Evolutionary conservation across 495 filamentous ascomycete genomes (phyloP).

Genomic region (Neurospora africana): DNA sequence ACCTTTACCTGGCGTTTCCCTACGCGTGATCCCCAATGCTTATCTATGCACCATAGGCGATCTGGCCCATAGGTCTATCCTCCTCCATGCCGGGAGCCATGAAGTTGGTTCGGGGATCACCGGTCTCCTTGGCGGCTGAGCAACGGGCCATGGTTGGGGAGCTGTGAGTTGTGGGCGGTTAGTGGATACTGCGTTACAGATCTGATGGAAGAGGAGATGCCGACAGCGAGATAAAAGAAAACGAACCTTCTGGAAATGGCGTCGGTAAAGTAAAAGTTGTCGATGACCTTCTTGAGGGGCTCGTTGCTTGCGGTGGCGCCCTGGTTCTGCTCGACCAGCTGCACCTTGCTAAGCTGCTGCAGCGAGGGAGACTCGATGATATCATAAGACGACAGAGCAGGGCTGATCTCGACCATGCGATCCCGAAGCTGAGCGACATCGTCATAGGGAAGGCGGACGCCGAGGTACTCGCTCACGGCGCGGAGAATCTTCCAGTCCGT

Average conservation of each 20-base stretch:
- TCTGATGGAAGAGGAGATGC: neutral
- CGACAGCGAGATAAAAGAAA: neutral
- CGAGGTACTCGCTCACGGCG: constrained; percentile 83
- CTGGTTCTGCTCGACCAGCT: constrained; percentile 93
- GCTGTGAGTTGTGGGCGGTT: constrained; percentile 31
- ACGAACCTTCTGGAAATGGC: constrained; percentile 82
- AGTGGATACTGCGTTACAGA: neutral
- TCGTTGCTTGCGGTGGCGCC: constrained; percentile 54
- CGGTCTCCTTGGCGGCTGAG: constrained; percentile 66
- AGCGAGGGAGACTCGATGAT: constrained; percentile 70
- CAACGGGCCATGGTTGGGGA: constrained; percentile 96
- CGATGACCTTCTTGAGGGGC: constrained; percentile 70
- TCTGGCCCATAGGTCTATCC: constrained; percentile 41
- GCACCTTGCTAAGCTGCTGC: constrained; percentile 68
- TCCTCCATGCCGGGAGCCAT: constrained; percentile 65
- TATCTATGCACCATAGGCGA: constrained; percentile 36
- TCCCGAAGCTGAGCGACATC: constrained; percentile 77
- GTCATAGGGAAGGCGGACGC: constrained; percentile 78
- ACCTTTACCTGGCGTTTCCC: neutral
- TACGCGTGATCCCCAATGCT: constrained; percentile 2
- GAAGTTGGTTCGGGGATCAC: constrained; percentile 68
- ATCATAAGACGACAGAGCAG: constrained; percentile 80
- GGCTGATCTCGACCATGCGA: constrained; percentile 90
- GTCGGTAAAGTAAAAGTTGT: constrained; percentile 98
- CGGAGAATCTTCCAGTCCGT: constrained; percentile 99